A percentile compares a stretch with the other conserved stretches of the same genome.
Evolutionary conservation across 169 alveolate genomes (phyloP).

Genomic region (Theileria annulata): DNA sequence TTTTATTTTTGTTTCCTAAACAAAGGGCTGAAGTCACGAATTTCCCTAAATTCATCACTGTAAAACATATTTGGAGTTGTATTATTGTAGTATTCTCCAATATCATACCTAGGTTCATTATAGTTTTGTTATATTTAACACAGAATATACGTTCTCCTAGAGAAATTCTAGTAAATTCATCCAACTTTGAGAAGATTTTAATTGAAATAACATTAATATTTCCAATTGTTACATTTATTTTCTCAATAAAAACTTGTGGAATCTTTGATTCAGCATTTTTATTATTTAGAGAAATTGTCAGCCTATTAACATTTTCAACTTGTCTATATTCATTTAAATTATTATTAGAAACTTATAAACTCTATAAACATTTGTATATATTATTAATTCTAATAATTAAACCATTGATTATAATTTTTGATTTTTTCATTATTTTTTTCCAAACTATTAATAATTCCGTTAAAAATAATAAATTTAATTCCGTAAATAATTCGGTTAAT

Average conservation of each 20-base stretch:
- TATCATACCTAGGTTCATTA: not conserved
- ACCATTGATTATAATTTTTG: conserved; percentile 25
- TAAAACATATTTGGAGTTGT: not conserved
- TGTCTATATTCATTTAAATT: conserved; percentile 40
- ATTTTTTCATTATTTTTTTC: not conserved
- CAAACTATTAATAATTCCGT: not conserved
- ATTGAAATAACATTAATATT: conserved; percentile 14
- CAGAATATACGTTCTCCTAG: conserved; percentile 48
- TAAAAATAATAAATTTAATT: too few relatives aligned
- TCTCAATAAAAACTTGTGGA: conserved; percentile 29
- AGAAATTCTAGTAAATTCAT: conserved; percentile 2
- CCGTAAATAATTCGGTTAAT: too few relatives aligned
- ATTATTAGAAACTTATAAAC: conserved; percentile 8
- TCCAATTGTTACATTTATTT: conserved; percentile 2
- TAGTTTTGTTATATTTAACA: conserved; percentile 10
- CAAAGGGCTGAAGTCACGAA: not conserved
- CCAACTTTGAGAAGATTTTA: conserved; percentile 26
- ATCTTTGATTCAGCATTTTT: conserved; percentile 19
- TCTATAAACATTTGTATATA: conserved; percentile 10
- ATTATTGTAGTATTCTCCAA: not conserved
- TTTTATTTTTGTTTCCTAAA: not conserved
- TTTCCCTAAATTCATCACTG: not conserved
- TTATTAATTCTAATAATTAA: conserved; percentile 17
- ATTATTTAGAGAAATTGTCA: conserved; percentile 20
- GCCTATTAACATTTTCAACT: conserved; percentile 30